A percentile compares a stretch with the other conserved stretches of the same genome.
Conservation (phyloP, 208 protist species). For the Trypanosoma congolense region DNA sequence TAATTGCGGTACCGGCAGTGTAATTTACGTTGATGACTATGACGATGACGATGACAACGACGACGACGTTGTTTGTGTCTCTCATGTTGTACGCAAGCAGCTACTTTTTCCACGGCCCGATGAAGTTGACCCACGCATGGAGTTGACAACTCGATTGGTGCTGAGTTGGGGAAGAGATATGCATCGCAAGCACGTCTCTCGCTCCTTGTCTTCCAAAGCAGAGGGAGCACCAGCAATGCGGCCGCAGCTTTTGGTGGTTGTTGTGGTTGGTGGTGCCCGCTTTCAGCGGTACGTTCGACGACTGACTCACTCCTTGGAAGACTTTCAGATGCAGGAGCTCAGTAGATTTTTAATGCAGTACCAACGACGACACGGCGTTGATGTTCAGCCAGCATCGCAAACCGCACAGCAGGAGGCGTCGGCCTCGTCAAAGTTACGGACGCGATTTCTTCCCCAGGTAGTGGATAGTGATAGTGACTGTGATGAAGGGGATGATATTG, state of each 20-base stretch:
- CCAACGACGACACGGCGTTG: slow-evolving; percentile 37
- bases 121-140: slow-evolving; percentile 54
- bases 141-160: slow-evolving; percentile 47
- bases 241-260: slow-evolving; percentile 30
- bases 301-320: slow-evolving; percentile 40
- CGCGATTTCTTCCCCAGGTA: slow-evolving; percentile 9
- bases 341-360: slow-evolving; percentile 54
- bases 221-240: background rate
- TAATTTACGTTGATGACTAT: slow-evolving; percentile 30
- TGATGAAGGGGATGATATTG: background rate
- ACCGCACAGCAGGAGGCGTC: background rate
- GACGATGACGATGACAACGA: slow-evolving; percentile 29
- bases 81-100: background rate
- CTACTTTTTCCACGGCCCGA: slow-evolving; percentile 44
- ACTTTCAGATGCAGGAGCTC: slow-evolving; percentile 57
- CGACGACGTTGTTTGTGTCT: slow-evolving; percentile 23
- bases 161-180: slow-evolving; percentile 45
- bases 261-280: slow-evolving; percentile 31
- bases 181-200: slow-evolving; percentile 4
- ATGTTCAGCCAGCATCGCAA: slow-evolving; percentile 13
- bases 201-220: background rate
- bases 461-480: slow-evolving; percentile 4
- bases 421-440: slow-evolving; percentile 8
- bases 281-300: slow-evolving; percentile 52
- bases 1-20: background rate